Conservation (phyloP, 768 basidiomycete genomes). For the Boletus subparvulus region DNA sequence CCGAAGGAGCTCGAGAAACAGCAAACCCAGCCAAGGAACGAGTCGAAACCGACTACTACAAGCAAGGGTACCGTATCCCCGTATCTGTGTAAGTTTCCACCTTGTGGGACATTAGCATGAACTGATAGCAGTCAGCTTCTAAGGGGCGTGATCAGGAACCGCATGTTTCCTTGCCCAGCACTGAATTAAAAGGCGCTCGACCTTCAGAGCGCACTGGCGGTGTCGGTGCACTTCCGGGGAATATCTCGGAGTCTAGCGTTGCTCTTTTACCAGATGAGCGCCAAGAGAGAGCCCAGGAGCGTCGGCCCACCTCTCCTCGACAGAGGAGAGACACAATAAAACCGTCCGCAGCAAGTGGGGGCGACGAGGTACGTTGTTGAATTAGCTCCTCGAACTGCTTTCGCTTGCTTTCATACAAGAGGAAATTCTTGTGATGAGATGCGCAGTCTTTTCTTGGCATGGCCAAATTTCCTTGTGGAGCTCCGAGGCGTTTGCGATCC, state of each 20-base stretch:
- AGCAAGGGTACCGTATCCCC: background rate
- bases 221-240: slow-evolving; percentile 51
- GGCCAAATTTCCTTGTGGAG: background rate
- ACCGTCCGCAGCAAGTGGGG: background rate
- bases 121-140: slow-evolving; percentile 15
- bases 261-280: slow-evolving; percentile 52
- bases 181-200: slow-evolving; percentile 32
- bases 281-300: slow-evolving; percentile 8
- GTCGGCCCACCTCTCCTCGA: background rate
- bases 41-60: background rate
- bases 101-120: background rate
- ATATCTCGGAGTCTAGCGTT: slow-evolving; percentile 43
- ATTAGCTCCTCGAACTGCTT: background rate
- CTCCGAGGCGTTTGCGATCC: background rate
- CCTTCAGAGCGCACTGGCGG: slow-evolving; percentile 38
- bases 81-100: slow-evolving; percentile 12
- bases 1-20: slow-evolving; percentile 1
- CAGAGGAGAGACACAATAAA: slow-evolving; percentile 22
- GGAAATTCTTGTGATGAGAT: background rate
- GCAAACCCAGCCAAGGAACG: background rate
- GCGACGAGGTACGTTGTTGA: slow-evolving; percentile 14
- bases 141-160: background rate
- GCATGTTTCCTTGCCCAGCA: slow-evolving; percentile 36
- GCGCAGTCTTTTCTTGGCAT: background rate
- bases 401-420: background rate